These are phyloP conservation scores for Penicillium sp. DNA, from an alignment of 2,329 filamentous ascomycete species.

Conservation along the genomic window DNA sequence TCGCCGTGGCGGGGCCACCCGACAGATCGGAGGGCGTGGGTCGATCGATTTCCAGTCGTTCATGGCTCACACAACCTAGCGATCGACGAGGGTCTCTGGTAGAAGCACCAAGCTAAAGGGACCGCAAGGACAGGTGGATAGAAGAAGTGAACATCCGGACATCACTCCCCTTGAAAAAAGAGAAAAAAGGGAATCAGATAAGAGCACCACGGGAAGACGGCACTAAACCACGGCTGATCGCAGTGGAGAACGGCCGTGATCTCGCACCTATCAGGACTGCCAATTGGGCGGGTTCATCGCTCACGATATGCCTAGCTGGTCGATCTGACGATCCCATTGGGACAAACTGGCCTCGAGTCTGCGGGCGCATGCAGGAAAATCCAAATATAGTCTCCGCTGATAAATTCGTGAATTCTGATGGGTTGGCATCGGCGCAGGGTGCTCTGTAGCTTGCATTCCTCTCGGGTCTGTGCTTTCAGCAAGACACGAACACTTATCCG, in stretches of 20 bases:
- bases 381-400: conserved; percentile 1
- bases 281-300: conserved; percentile 9
- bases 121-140: neutral
- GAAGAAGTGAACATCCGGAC: neutral
- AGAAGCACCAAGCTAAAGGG: neutral
- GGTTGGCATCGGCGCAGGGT: neutral
- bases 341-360: neutral
- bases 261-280: conserved; percentile 3
- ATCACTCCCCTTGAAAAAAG: no score
- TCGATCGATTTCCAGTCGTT: conserved; percentile 7
- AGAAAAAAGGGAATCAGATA: conserved; percentile 1
- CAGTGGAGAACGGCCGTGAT: neutral
- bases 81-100: neutral
- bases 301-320: conserved; percentile 1
- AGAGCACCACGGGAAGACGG: neutral
- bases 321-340: conserved; percentile 1
- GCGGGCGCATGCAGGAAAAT: neutral
- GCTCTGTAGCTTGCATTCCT: neutral
- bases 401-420: conserved; percentile 10
- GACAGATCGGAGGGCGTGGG: neutral
- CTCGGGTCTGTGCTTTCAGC: neutral
- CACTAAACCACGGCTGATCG: conserved; percentile 5
- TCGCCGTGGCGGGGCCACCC: neutral
- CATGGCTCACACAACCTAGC: conserved; percentile 5
- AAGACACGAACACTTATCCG: neutral